These are phyloP conservation scores for Botryosphaeria dothidea DNA, from an alignment of 2,329 filamentous ascomycete species.

Conservation along the genomic window DNA sequence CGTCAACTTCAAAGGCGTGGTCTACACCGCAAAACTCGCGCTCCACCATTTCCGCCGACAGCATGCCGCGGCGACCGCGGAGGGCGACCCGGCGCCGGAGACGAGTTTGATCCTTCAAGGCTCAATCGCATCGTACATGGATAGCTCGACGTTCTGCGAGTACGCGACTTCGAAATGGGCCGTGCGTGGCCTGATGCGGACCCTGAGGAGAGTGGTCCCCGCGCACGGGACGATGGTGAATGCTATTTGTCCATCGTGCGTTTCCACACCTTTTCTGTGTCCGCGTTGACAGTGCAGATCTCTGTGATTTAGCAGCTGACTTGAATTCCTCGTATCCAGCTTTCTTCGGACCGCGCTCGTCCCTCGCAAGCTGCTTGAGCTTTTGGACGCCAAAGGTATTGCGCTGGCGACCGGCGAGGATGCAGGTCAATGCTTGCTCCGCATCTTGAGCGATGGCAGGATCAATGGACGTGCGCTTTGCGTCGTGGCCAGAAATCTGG, in stretches of 20 bases:
- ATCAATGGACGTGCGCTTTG: not conserved
- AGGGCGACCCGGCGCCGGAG: not conserved
- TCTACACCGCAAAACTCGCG: slow-evolving; percentile 51
- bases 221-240: slow-evolving; percentile 4
- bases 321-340: not conserved
- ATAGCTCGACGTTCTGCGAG: not conserved
- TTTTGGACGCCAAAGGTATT: not conserved
- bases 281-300: too few species aligned
- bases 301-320: too few species aligned
- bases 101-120: not conserved
- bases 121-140: not conserved
- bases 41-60: slow-evolving; percentile 46
- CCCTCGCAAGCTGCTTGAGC: not conserved
- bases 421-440: not conserved
- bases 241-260: not conserved
- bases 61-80: not conserved
- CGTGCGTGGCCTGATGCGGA: not conserved
- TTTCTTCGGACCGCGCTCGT: not conserved
- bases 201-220: not conserved
- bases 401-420: not conserved
- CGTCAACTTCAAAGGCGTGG: slow-evolving; percentile 44
- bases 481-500: not conserved
- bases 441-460: not conserved
- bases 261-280: too few species aligned
- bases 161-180: not conserved